These are phyloP conservation scores for Eremomyces bilateralis DNA, from an alignment of 495 filamentous ascomycete species.

Conservation along the genomic window DNA sequence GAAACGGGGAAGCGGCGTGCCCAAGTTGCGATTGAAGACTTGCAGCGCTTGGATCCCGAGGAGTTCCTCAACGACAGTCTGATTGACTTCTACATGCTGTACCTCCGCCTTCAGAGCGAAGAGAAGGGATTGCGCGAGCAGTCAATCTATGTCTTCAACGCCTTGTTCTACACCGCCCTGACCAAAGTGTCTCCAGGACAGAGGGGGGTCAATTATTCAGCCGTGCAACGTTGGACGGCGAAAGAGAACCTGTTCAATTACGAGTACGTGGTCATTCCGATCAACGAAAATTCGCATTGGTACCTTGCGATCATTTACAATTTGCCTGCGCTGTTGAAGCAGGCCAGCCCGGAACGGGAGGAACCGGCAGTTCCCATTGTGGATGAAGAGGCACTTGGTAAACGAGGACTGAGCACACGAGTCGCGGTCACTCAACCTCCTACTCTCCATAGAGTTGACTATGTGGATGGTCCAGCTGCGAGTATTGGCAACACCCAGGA, in stretches of 20 bases:
- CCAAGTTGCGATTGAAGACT: conserved; percentile 58
- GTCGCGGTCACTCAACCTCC: background rate
- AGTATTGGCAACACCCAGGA: no score
- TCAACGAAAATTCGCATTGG: conserved; percentile 79
- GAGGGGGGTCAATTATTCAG: conserved; percentile 50
- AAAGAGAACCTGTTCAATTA: conserved; percentile 67
- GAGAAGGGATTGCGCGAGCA: conserved; percentile 30
- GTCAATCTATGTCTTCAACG: conserved; percentile 71
- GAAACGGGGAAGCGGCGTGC: conserved; percentile 43
- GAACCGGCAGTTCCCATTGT: background rate
- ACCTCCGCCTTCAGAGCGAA: conserved; percentile 28
- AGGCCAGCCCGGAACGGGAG: conserved; percentile 14
- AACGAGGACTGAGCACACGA: background rate
- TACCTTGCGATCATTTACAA: conserved; percentile 95
- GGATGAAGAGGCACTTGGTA: background rate
- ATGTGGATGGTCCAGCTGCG: background rate
- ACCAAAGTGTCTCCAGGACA: conserved; percentile 35
- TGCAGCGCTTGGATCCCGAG: conserved; percentile 58
- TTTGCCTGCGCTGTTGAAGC: conserved; percentile 22
- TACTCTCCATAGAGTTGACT: background rate
- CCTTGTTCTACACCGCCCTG: conserved; percentile 70
- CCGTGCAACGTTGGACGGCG: conserved; percentile 73
- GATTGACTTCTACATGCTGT: conserved; percentile 72
- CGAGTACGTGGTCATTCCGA: conserved; percentile 78
- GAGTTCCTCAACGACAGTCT: conserved; percentile 86